Evolutionary conservation across 225 moss, liverwort and hornwort genomes (phyloP).

Genomic region (Sphagnum tenellum): DNA sequence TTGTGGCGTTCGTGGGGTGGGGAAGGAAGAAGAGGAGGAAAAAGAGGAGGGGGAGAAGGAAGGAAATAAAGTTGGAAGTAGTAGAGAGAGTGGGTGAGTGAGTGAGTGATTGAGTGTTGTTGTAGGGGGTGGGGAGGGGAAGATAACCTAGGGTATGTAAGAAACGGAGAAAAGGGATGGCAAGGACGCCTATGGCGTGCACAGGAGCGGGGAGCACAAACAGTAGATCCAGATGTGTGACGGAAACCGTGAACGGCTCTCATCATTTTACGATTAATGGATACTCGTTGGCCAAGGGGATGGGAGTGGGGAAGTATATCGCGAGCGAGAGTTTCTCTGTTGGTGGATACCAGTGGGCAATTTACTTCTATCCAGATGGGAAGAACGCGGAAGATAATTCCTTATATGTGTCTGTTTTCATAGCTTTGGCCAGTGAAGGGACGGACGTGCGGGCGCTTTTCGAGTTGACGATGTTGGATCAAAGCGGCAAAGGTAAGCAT

Average conservation of each 20-base stretch:
- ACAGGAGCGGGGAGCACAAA: slow-evolving; percentile 81
- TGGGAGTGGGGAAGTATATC: slow-evolving; percentile 98
- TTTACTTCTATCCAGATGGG: slow-evolving; percentile 97
- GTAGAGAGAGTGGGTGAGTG: no score
- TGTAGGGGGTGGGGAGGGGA: no score
- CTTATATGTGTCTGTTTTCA: slow-evolving; percentile 88
- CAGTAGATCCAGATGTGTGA: slow-evolving; percentile 78
- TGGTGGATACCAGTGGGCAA: slow-evolving; percentile 98
- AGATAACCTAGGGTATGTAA: slow-evolving; percentile 43
- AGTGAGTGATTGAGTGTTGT: no score
- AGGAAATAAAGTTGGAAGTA: no score
- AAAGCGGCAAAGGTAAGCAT: slow-evolving; percentile 90
- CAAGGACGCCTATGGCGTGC: slow-evolving; percentile 94
- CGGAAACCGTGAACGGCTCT: slow-evolving; percentile 95
- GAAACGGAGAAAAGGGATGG: slow-evolving; percentile 70
- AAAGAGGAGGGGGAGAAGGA: no score
- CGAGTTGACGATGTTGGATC: slow-evolving; percentile 94
- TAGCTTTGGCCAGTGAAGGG: slow-evolving; percentile 92
- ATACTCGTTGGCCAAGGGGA: slow-evolving; percentile 92
- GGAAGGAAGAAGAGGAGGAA: no score
- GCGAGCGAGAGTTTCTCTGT: slow-evolving; percentile 92
- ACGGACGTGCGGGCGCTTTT: slow-evolving; percentile 96
- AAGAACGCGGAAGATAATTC: slow-evolving; percentile 99
- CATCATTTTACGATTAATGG: slow-evolving; percentile 97
- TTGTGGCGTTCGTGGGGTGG: no score